phyloP scores from a whole-genome alignment of 352 stramenopile species.

The Pythium aquatile region DNA sequence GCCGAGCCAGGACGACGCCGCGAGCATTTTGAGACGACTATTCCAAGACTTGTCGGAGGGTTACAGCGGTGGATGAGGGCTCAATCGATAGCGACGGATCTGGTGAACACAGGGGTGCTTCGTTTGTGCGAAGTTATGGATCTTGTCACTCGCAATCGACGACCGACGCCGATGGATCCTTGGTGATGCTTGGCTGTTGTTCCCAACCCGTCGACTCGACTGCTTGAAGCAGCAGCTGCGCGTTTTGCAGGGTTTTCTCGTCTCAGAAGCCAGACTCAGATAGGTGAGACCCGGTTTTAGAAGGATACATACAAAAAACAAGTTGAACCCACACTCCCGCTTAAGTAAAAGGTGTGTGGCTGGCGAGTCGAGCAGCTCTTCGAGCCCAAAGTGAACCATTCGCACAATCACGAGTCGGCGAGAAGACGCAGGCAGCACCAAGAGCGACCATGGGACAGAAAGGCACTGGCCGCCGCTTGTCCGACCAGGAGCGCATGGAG shows the following conservation, averaged over 20 bases:
- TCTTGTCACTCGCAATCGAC: not conserved
- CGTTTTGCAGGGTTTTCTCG: not conserved
- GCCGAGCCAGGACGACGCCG: conserved; percentile 20
- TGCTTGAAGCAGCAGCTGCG: conserved; percentile 11
- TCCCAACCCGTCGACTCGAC: conserved; percentile 1
- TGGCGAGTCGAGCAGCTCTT: conserved; percentile 1
- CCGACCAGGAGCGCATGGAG: conserved; percentile 71
- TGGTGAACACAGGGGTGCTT: not conserved
- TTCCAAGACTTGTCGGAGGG: not conserved
- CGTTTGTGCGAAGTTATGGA: not conserved
- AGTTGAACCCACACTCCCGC: not conserved
- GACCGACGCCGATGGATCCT: not conserved
- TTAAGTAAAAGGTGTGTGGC: conserved; percentile 22
- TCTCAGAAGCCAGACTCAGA: conserved; percentile 19
- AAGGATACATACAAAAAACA: not conserved
- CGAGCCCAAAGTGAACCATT: conserved; percentile 25
- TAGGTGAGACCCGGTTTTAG: conserved; percentile 9
- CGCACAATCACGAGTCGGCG: not conserved
- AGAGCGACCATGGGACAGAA: conserved; percentile 28
- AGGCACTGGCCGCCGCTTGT: conserved; percentile 60
- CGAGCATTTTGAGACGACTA: not conserved
- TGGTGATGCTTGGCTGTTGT: not conserved
- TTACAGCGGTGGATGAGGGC: not conserved
- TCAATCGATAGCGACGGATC: conserved; percentile 7
- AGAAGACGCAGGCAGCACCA: not conserved